These are phyloP conservation scores for Phyllosticta paracitricarpa DNA, from an alignment of 2,329 filamentous ascomycete species.

Conservation along the genomic window DNA sequence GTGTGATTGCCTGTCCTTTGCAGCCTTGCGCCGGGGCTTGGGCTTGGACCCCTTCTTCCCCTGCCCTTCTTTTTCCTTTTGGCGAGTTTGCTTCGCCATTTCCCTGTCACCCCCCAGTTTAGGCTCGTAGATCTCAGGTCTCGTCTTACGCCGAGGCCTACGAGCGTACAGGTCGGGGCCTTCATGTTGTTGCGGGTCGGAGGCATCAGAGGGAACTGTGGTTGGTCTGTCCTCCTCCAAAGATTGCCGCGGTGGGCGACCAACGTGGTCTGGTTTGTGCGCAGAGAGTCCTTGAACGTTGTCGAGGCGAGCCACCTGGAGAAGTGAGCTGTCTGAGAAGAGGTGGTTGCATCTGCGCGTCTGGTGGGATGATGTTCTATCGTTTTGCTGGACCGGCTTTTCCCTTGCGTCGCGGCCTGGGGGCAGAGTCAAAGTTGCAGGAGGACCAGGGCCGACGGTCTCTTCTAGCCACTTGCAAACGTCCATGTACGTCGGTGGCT, in stretches of 20 bases:
- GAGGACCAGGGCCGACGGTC: constrained; percentile 22
- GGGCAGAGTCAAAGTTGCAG: constrained; percentile 16
- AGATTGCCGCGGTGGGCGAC: constrained; percentile 3
- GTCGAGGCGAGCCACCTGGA: constrained; percentile 14
- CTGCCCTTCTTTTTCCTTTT: constrained; percentile 18
- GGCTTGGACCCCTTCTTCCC: constrained; percentile 6
- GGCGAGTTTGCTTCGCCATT: constrained; percentile 15
- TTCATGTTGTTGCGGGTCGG: constrained; percentile 4
- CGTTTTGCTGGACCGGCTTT: constrained; percentile 8
- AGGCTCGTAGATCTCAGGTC: constrained; percentile 35
- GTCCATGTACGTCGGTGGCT: constrained; percentile 27
- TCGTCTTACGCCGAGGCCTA: constrained; percentile 37
- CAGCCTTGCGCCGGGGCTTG: not conserved
- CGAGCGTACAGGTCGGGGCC: constrained; percentile 27
- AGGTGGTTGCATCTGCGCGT: constrained; percentile 24
- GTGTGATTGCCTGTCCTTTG: constrained; percentile 25
- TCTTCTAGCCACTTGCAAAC: constrained; percentile 36
- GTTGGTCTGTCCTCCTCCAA: not conserved
- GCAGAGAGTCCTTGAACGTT: not conserved
- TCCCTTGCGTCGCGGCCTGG: constrained; percentile 17
- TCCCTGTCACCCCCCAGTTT: constrained; percentile 17
- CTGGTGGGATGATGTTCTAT: constrained; percentile 11
- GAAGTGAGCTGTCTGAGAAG: constrained; percentile 31
- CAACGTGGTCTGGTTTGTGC: constrained; percentile 2
- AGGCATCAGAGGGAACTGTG: constrained; percentile 15